Base-by-base conservation (phyloP, 176 grass and related monocot species). In the Oryza australiensis region DNA sequence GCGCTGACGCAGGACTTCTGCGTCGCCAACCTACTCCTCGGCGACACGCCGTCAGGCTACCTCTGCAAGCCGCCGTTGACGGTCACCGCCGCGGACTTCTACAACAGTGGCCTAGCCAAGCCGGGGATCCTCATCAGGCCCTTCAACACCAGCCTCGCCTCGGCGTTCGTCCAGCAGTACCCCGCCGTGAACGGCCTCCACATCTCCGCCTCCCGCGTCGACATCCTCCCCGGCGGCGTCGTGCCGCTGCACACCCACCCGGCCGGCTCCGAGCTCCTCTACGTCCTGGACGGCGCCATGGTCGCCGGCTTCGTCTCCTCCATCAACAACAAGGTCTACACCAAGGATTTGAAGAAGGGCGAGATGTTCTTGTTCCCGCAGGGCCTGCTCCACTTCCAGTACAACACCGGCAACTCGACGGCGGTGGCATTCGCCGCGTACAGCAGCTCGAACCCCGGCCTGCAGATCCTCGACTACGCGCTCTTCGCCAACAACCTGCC, bases 171-270 rank as follows among this genome's bases (percentile, higher is more conserved):
- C 3, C 16, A 0, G 1, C 71, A 87, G 23, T 82, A 87, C 70
- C 86, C 86, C 0, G 92, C 66, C 38, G 2, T 90, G 32, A 91
- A 94, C 49, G 92, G 92, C 27, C 89, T 91, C 14, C 77, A 77
- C 38, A 26, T 91, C 43, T 65, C 72, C 18, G 80, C 77, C 22
- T 35, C 89, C 26, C 74, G 86, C 2, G 22, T 89, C 45, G 86
- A 89, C 42, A 3, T 94, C 75, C 16, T 1, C 32, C 12, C 1
- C 0, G 81, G 73, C 15, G 92, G 86, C 7, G 84, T 87, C 9
- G 42, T 94, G 28, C 92, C 89, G 43, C 18, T 91, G 40, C 92
- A 94, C 84, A 91, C 86, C 35, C 92, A 94, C 80, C 89, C 92
- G 11, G 49, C 2, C 8, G 92, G 5, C 63, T 42, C 84, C 5